phyloP scores from a whole-genome alignment of 306 rosid genomes.

The Sicyos baderoa region DNA sequence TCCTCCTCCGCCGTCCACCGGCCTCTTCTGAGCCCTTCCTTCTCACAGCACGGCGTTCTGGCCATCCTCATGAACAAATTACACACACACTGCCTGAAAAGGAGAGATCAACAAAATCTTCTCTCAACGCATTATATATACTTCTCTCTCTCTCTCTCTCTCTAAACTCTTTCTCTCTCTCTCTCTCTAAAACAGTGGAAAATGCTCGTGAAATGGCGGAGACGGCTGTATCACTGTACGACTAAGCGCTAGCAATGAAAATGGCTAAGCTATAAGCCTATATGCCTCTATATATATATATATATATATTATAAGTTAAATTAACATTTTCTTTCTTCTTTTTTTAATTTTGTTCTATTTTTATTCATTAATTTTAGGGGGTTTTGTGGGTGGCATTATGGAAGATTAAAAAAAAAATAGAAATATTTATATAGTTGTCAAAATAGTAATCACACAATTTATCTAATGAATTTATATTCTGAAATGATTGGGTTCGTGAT shows the following conservation, averaged over 20 bases:
- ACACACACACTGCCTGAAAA: background rate
- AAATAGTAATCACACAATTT: too few relatives aligned
- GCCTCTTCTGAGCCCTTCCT: slow-evolving; percentile 71
- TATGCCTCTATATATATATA: too few relatives aligned
- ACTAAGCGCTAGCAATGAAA: slow-evolving; percentile 5
- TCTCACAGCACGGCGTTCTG: slow-evolving; percentile 78
- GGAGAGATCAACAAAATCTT: background rate
- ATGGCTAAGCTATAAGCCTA: slow-evolving; percentile 5
- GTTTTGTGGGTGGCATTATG: too few relatives aligned
- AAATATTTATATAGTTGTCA: too few relatives aligned
- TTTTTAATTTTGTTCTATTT: too few relatives aligned
- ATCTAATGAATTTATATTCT: too few relatives aligned
- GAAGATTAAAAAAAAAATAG: too few relatives aligned
- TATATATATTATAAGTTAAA: too few relatives aligned
- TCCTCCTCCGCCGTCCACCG: slow-evolving; percentile 92
- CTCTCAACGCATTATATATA: background rate
- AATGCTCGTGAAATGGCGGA: slow-evolving; percentile 12
- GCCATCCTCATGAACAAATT: slow-evolving; percentile 34
- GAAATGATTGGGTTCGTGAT: too few relatives aligned
- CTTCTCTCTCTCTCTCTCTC: slow-evolving; percentile 11
- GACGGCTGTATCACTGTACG: background rate
- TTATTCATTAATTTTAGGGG: too few relatives aligned
- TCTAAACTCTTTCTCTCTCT: slow-evolving; percentile 13
- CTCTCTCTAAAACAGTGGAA: slow-evolving; percentile 10
- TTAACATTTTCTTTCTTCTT: too few relatives aligned